Base-by-base conservation (phyloP, 305 asterid species). In the Solanum hybrid region DNA sequence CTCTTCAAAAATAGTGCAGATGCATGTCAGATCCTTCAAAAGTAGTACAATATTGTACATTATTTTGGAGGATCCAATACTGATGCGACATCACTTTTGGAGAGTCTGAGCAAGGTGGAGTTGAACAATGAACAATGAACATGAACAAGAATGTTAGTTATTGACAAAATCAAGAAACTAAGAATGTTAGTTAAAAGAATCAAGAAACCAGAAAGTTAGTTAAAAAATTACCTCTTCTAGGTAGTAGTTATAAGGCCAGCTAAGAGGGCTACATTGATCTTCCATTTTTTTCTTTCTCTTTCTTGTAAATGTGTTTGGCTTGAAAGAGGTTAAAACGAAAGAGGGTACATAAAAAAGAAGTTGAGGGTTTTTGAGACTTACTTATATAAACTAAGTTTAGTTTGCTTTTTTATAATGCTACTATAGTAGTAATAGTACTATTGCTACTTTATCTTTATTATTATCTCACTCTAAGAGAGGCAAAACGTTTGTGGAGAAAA, bases 261-360 rank as follows among this genome's bases (percentile, higher is more conserved):
- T 91, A 51, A 95, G 96, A 92, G 97, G 98, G 88, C 98, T 96
- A 92, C 98, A 94, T 92, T 95, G 97, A 66, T 96, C 98, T 94
- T 97, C 99, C 98, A 97, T 91, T 46, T 80, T 66, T 37, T 78
- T 51, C 22, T 81, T n/a, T n/a, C n/a, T 32, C 26, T 35, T 35
- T 78, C 84, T 78, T 78, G 84, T 35, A 31, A 51, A 14, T 85
- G 38, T 76, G 78, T 69, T 88, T 76, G 89, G 87, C 31, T 80
- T 66, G 86, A 56, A 86, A 73, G 64, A 35, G 79, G 51, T 69
- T 88, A 82, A 88, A 92, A 90, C 86, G 72, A 87, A 91, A 71
- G 79, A 91, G 88, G 92, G 90, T 90, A 91, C 93, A 93, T 91
- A 92, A 92, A 91, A 91, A 92, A 90, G 93, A 92, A 91, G 35